phyloP scores from a whole-genome alignment of 441 rosid genomes.

The Theobroma grandiflorum region DNA sequence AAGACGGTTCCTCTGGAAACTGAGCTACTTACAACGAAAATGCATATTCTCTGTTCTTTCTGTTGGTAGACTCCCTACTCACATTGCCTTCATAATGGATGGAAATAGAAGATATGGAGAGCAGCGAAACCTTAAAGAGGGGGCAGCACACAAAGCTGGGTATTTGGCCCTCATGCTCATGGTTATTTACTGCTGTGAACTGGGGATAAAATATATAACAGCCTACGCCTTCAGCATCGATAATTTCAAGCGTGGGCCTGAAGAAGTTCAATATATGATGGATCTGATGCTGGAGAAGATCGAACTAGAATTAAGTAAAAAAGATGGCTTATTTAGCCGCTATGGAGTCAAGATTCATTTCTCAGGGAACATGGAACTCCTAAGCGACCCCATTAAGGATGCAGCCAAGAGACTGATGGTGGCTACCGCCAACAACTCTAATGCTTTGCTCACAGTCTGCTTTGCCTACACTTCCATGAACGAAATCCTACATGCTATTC shows the following conservation, averaged over 20 bases:
- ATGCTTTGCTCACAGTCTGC: slow-evolving; percentile 30
- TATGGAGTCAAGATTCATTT: slow-evolving; percentile 31
- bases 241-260: slow-evolving; percentile 40
- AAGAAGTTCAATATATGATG: slow-evolving; percentile 41
- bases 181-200: slow-evolving; percentile 32
- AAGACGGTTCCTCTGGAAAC: not conserved
- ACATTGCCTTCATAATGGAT: slow-evolving; percentile 44
- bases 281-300: slow-evolving; percentile 39
- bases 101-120: slow-evolving; percentile 41
- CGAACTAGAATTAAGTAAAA: not conserved
- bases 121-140: slow-evolving; percentile 28
- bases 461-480: slow-evolving; percentile 33
- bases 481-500: slow-evolving; percentile 37
- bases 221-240: slow-evolving; percentile 47
- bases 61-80: slow-evolving; percentile 36
- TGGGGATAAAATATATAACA: slow-evolving; percentile 39
- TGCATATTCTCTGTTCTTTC: slow-evolving; percentile 29
- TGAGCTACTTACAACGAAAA: slow-evolving; percentile 16
- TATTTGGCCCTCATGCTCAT: slow-evolving; percentile 33
- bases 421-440: slow-evolving; percentile 32
- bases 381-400: slow-evolving; percentile 18
- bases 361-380: slow-evolving; percentile 38
- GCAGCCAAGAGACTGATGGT: slow-evolving; percentile 36
- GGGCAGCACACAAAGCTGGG: slow-evolving; percentile 34
- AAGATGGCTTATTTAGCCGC: slow-evolving; percentile 14